Evolutionary conservation across 73 alveolate species (phyloP).

Genomic region (Halteria grandinella): DNA sequence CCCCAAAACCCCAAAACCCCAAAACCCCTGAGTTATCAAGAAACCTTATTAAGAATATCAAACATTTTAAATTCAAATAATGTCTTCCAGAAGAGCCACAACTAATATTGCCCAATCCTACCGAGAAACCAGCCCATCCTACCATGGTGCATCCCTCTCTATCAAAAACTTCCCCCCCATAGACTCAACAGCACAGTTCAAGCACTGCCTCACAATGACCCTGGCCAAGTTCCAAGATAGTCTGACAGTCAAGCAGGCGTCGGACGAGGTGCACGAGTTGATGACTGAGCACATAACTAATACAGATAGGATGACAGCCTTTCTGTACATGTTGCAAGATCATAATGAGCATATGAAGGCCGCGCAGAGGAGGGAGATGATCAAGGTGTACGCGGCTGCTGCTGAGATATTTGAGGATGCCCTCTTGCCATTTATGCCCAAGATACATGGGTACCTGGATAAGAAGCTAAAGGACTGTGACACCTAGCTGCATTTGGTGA

Average conservation of each 20-base stretch:
- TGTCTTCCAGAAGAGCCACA: not conserved
- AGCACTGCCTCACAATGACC: slow-evolving; percentile 30
- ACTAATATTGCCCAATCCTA: too few species aligned
- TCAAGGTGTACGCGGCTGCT: slow-evolving; percentile 66
- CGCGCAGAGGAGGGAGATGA: slow-evolving; percentile 64
- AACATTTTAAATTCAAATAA: too few species aligned
- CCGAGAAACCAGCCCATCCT: too few species aligned
- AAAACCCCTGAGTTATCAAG: slow-evolving; percentile 18
- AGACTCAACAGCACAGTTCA: slow-evolving; percentile 40
- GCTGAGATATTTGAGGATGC: slow-evolving; percentile 75
- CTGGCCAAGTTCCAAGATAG: slow-evolving; percentile 51
- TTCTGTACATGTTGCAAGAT: slow-evolving; percentile 50
- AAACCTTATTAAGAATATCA: too few species aligned
- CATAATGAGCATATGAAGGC: slow-evolving; percentile 72
- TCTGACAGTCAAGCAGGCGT: slow-evolving; percentile 48
- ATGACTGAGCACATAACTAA: slow-evolving; percentile 72
- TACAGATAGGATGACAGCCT: slow-evolving; percentile 73
- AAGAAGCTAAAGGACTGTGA: slow-evolving; percentile 72
- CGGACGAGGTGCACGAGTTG: slow-evolving; percentile 54
- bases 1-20: slow-evolving; percentile 18
- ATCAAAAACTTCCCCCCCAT: slow-evolving; percentile 33
- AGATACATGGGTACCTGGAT: slow-evolving; percentile 48
- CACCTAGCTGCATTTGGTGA: slow-evolving; percentile 32
- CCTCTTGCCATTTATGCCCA: slow-evolving; percentile 68
- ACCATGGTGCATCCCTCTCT: too few species aligned